A percentile compares a stretch with the other conserved stretches of the same genome.
Conservation (phyloP, 139 green algal species). For the Chlorella sorokiniana region DNA sequence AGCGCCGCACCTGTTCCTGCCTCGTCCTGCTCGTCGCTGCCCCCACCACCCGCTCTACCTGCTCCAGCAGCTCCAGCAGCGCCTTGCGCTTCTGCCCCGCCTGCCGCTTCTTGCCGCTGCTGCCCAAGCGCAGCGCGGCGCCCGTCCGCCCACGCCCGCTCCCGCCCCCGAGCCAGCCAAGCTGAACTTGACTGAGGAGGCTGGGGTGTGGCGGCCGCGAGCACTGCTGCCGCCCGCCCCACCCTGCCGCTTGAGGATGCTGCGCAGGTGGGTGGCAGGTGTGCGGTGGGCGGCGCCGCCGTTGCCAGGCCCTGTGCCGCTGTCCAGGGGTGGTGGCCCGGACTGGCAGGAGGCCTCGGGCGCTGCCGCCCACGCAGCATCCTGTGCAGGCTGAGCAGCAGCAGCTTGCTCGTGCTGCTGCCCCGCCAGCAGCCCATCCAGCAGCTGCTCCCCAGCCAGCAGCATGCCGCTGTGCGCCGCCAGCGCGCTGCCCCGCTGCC, state of each 20-base stretch:
- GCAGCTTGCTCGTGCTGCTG: background rate
- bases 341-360: background rate
- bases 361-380: background rate
- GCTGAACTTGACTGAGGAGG: constrained; percentile 23
- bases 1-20: background rate
- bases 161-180: background rate
- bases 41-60: constrained; percentile 19
- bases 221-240: background rate
- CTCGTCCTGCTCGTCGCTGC: background rate
- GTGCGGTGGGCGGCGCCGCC: constrained; percentile 3
- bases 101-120: constrained; percentile 27
- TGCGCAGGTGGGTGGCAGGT: constrained; percentile 19
- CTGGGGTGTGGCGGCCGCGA: constrained; percentile 2
- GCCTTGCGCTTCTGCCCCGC: constrained; percentile 24
- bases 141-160: background rate
- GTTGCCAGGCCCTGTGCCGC: background rate
- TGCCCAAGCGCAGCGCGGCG: background rate
- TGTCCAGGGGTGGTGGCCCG: background rate
- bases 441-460: constrained; percentile 3
- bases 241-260: constrained; percentile 22
- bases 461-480: background rate
- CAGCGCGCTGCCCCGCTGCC: background rate
- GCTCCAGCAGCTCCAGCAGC: constrained; percentile 43
- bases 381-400: background rate
- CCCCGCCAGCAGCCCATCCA: constrained; percentile 20